These are phyloP conservation scores for Salvia splendens DNA, from an alignment of 257 asterid species.

Conservation along the genomic window DNA sequence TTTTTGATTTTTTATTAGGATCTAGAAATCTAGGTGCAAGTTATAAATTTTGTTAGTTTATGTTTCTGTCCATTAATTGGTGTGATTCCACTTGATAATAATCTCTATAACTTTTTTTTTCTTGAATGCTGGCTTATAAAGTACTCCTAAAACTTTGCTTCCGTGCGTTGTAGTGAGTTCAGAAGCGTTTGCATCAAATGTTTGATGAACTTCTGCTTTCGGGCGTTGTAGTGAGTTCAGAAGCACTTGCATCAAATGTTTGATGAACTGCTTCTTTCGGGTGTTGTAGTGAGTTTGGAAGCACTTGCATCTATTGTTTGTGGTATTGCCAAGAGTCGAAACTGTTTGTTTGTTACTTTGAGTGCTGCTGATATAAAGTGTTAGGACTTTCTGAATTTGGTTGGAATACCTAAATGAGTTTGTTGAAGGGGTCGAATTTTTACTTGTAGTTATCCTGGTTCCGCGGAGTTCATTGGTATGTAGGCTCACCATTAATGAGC, in stretches of 20 bases:
- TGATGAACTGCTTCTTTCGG: slow-evolving; percentile 8
- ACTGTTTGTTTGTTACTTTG: not conserved
- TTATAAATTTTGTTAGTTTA: slow-evolving; percentile 24
- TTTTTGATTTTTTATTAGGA: not conserved
- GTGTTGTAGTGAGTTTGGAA: slow-evolving; percentile 1
- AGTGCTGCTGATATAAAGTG: slow-evolving; percentile 12
- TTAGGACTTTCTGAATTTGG: slow-evolving; percentile 13
- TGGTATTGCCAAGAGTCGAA: not conserved
- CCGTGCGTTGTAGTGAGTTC: slow-evolving; percentile 6
- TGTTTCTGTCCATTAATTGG: slow-evolving; percentile 2
- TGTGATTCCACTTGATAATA: slow-evolving; percentile 4
- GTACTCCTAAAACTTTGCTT: not conserved
- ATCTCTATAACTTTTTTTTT: not conserved
- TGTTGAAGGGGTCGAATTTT: slow-evolving; percentile 3
- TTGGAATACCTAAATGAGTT: not conserved
- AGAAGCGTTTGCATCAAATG: slow-evolving; percentile 13
- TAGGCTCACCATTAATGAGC: slow-evolving; percentile 40
- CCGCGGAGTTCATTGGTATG: slow-evolving; percentile 32
- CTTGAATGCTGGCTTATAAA: not conserved
- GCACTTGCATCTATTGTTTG: slow-evolving; percentile 13
- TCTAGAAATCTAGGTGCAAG: slow-evolving; percentile 24
- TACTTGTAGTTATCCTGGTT: slow-evolving; percentile 29
- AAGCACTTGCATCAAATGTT: slow-evolving; percentile 19
- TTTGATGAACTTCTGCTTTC: slow-evolving; percentile 9
- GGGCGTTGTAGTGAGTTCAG: not conserved